A percentile compares a stretch with the other conserved stretches of the same genome.
These are phyloP conservation scores for Fusarium luffae DNA, from an alignment of 2,329 filamentous ascomycete species.

Conservation along the genomic window DNA sequence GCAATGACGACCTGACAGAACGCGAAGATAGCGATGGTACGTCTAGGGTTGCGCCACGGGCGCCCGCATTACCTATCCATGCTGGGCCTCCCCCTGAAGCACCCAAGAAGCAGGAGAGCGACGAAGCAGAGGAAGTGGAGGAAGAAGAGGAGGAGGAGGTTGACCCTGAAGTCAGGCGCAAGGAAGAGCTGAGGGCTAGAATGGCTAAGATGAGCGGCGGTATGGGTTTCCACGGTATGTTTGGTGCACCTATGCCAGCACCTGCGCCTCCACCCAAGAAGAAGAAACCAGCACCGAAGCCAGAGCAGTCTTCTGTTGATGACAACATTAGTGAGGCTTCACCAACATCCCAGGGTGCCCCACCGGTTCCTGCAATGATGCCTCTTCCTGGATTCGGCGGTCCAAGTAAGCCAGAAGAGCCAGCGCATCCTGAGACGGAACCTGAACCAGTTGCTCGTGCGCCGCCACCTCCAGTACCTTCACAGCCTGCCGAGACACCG, in stretches of 20 bases:
- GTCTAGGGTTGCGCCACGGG: slow-evolving; percentile 53
- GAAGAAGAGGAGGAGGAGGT: slow-evolving; percentile 87
- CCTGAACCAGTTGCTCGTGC: slow-evolving; percentile 45
- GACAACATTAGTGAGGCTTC: slow-evolving; percentile 58
- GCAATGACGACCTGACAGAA: slow-evolving; percentile 70
- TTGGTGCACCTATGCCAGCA: slow-evolving; percentile 77
- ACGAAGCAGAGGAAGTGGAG: slow-evolving; percentile 71
- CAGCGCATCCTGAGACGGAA: slow-evolving; percentile 53
- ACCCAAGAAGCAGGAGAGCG: slow-evolving; percentile 61
- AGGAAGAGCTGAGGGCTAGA: slow-evolving; percentile 88
- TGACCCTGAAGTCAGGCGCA: slow-evolving; percentile 86
- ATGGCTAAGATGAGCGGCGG: slow-evolving; percentile 99
- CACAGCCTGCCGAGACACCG: slow-evolving; percentile 39
- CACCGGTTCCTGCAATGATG: slow-evolving; percentile 70
- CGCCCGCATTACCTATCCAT: slow-evolving; percentile 51
- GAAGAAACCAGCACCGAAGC: slow-evolving; percentile 61
- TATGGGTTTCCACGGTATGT: slow-evolving; percentile 97
- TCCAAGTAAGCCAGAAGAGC: slow-evolving; percentile 60
- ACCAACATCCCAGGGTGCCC: slow-evolving; percentile 57
- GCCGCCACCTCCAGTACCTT: slow-evolving; percentile 48
- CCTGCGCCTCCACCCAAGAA: slow-evolving; percentile 64
- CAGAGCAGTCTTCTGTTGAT: slow-evolving; percentile 57
- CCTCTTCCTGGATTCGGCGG: slow-evolving; percentile 78
- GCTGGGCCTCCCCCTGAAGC: slow-evolving; percentile 34
- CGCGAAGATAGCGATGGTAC: slow-evolving; percentile 80